Percentiles rank a stretch among this genome's conserved stretches.
These are phyloP conservation scores for Oryza nivara DNA, from an alignment of 176 grass and related monocot genomes.

Conservation along the genomic window DNA sequence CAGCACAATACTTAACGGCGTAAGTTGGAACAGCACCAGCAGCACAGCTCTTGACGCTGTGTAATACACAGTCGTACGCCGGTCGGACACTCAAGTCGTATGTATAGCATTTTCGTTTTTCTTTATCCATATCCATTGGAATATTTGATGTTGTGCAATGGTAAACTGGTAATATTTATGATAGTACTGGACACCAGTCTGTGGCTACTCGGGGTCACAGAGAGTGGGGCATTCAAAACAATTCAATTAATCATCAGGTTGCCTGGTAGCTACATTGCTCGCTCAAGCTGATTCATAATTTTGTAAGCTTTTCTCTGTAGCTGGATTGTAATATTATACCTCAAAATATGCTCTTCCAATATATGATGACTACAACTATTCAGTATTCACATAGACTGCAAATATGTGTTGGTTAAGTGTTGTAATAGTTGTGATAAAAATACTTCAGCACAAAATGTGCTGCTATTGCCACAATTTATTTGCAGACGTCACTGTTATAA, in stretches of 20 bases:
- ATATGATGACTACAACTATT: too few species aligned
- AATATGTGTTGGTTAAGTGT: neutral
- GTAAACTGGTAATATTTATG: neutral
- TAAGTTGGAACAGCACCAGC: too few species aligned
- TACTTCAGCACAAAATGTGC: neutral
- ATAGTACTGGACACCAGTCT: neutral
- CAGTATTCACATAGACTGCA: too few species aligned
- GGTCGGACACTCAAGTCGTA: too few species aligned
- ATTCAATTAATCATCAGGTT: constrained; percentile 3
- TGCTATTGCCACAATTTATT: neutral
- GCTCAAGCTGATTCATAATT: neutral
- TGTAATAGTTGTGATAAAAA: neutral
- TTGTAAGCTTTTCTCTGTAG: neutral
- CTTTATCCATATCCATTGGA: neutral
- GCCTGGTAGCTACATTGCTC: neutral
- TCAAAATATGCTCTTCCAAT: neutral
- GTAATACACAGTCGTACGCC: too few species aligned
- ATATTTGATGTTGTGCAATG: neutral
- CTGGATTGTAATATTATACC: neutral
- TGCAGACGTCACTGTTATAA: neutral
- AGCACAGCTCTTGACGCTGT: too few species aligned
- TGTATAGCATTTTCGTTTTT: neutral
- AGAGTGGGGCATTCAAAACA: constrained; percentile 1
- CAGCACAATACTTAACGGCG: too few species aligned
- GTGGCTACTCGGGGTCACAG: constrained; percentile 8